A percentile compares a stretch with the other conserved stretches of the same genome.
Conservation (phyloP, 106 monocot genomes). For the Platanthera guangdongensis region DNA sequence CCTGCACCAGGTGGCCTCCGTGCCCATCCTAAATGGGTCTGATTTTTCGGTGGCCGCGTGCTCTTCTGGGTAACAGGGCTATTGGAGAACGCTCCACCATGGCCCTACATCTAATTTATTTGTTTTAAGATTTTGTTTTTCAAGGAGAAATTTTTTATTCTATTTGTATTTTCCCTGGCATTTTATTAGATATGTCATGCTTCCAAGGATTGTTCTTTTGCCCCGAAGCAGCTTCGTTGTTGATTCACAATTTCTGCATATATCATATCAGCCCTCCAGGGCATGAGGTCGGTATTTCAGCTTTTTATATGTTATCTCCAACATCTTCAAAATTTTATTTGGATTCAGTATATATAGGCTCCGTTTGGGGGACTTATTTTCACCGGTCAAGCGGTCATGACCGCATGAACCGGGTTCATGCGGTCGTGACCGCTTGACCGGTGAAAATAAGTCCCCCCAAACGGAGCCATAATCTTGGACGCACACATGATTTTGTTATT, state of each 20-base stretch:
- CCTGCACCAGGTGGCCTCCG: too few relatives aligned
- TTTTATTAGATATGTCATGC: slow-evolving; percentile 61
- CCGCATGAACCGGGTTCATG: too few relatives aligned
- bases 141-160: neutral
- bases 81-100: too few relatives aligned
- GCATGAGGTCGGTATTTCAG: slow-evolving; percentile 62
- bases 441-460: too few relatives aligned
- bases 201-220: slow-evolving; percentile 90
- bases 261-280: slow-evolving; percentile 84
- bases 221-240: slow-evolving; percentile 59
- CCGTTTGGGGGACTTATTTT: too few relatives aligned
- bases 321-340: neutral
- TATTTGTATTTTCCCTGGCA: neutral
- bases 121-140: neutral
- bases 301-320: neutral
- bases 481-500: neutral
- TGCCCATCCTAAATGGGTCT: too few relatives aligned
- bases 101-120: too few relatives aligned
- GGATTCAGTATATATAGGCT: too few relatives aligned
- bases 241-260: slow-evolving; percentile 85
- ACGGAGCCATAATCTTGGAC: neutral
- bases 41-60: too few relatives aligned
- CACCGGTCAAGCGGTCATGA: too few relatives aligned
- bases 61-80: too few relatives aligned
- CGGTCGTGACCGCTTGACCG: too few relatives aligned